A percentile compares a stretch with the other conserved stretches of the same genome.
These are phyloP conservation scores for Collybia nuda DNA, from an alignment of 768 basidiomycete species.

Conservation along the genomic window DNA sequence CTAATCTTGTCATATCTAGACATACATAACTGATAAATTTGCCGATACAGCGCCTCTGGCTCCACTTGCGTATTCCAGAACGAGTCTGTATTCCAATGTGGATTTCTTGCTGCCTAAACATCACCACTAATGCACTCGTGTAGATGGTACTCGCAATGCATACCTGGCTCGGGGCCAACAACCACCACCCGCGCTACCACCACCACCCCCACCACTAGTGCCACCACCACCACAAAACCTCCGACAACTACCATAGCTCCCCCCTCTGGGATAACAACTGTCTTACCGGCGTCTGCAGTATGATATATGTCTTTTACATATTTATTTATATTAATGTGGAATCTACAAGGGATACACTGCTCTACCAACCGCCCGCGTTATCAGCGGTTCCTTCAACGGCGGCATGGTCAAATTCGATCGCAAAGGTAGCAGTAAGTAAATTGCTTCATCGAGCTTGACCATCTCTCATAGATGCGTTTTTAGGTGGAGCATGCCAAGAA, in stretches of 20 bases:
- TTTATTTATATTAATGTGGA: background rate
- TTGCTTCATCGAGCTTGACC: background rate
- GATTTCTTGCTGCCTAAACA: background rate
- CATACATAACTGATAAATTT: background rate
- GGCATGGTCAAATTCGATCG: slow-evolving; percentile 26
- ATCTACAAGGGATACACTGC: slow-evolving; percentile 23
- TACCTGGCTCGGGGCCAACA: slow-evolving; percentile 7
- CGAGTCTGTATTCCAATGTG: slow-evolving; percentile 2
- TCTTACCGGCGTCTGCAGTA: slow-evolving; percentile 25
- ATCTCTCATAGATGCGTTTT: background rate
- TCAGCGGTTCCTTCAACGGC: slow-evolving; percentile 25
- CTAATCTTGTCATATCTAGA: background rate
- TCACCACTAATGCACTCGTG: background rate
- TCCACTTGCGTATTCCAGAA: slow-evolving; percentile 14
- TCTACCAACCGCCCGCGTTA: slow-evolving; percentile 27
- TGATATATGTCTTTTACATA: background rate
- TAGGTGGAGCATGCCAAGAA: slow-evolving; percentile 24
- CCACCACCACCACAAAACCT: slow-evolving; percentile 12
- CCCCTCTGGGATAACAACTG: slow-evolving; percentile 19
- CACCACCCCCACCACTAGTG: slow-evolving; percentile 15
- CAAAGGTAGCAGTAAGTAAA: slow-evolving; percentile 24
- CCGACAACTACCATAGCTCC: slow-evolving; percentile 12
- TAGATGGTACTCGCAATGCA: slow-evolving; percentile 18
- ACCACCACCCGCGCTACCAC: slow-evolving; percentile 12
- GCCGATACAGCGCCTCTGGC: slow-evolving; percentile 8